Conservation (phyloP, 495 filamentous ascomycete species). For the Podospora pseudopauciseta region DNA sequence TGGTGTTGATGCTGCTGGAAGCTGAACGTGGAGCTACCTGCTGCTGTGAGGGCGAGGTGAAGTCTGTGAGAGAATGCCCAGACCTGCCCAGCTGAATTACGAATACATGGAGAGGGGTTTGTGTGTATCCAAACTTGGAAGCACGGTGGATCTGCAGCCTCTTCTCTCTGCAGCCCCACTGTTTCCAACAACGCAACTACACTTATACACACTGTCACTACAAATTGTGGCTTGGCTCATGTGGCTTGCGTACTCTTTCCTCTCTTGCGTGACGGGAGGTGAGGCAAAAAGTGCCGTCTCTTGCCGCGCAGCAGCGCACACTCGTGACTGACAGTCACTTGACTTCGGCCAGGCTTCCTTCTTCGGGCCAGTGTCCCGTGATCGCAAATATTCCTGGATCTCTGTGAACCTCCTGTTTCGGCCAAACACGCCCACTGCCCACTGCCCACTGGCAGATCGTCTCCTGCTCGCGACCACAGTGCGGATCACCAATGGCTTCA, state of each 20-base stretch:
- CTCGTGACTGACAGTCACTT: conserved; percentile 3
- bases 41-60: background rate
- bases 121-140: background rate
- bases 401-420: conserved; percentile 1
- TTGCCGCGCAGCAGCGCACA: conserved; percentile 13
- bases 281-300: conserved; percentile 14
- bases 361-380: background rate
- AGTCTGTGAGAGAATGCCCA: background rate
- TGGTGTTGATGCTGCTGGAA: background rate
- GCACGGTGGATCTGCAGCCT: too few relatives aligned
- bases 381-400: background rate
- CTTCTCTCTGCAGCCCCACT: background rate
- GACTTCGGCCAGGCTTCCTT: background rate
- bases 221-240: conserved; percentile 3
- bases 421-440: background rate
- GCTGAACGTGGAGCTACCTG: background rate
- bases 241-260: conserved; percentile 3
- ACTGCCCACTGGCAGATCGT: background rate
- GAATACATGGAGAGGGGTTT: background rate
- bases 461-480: background rate
- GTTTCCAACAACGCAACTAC: background rate
- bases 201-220: background rate
- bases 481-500: background rate
- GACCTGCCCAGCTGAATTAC: background rate
- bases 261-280: too few relatives aligned